Evolutionary conservation across 225 moss, liverwort and hornwort genomes (phyloP).

Genomic region (Marchantia paleacea): DNA sequence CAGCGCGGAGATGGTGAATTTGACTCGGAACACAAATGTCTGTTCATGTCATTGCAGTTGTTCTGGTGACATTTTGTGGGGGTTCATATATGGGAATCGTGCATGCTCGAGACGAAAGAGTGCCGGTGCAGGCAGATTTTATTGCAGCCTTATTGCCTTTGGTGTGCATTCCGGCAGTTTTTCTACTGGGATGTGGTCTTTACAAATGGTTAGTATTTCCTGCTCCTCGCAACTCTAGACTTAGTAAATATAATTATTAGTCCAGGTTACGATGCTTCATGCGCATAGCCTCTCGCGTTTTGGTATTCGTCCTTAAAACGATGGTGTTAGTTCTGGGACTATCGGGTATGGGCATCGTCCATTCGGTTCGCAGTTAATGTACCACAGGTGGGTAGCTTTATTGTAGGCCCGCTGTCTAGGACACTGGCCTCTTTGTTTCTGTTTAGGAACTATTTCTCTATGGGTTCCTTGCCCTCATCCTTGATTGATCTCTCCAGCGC

Average conservation of each 20-base stretch:
- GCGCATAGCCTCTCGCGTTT: no score
- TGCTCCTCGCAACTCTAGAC: not conserved
- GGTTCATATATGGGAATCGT: slow-evolving; percentile 93
- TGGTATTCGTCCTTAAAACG: no score
- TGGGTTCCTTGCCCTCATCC: no score
- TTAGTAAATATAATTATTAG: not conserved
- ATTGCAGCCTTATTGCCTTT: slow-evolving; percentile 87
- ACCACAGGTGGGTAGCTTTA: no score
- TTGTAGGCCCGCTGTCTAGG: no score
- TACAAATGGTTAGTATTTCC: slow-evolving; percentile 78
- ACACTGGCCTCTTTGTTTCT: no score
- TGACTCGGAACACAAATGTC: not conserved
- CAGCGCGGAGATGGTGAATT: not conserved
- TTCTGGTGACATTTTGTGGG: slow-evolving; percentile 92
- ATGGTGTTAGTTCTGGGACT: no score
- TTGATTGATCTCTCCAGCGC: no score
- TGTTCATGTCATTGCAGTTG: slow-evolving; percentile 49
- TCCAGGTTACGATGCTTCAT: no score
- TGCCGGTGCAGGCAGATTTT: slow-evolving; percentile 80
- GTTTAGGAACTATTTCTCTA: no score
- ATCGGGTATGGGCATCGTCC: no score
- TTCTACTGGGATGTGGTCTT: slow-evolving; percentile 84
- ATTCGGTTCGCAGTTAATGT: no score
- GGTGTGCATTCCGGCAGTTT: slow-evolving; percentile 86
- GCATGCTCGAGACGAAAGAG: slow-evolving; percentile 65